Base-by-base conservation (phyloP, 1,139 yeast species). In the Yamadazyma blattariae region DNA sequence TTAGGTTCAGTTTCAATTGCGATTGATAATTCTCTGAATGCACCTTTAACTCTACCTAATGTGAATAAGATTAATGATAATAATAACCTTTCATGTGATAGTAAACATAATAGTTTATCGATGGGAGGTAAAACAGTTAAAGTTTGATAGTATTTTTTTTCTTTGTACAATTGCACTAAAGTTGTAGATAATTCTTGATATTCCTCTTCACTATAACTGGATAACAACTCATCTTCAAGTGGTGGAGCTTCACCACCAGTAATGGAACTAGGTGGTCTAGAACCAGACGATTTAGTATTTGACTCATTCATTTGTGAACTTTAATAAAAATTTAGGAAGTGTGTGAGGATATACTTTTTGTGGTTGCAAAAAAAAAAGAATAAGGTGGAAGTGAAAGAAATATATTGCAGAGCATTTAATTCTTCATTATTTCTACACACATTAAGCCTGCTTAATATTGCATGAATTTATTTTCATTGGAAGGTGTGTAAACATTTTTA, bases 21-120 rank as follows among this genome's bases (percentile, higher is more conserved):
- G 11, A 61, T 27, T 1, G 64, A 51, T 13, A 59, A 36, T 35
- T 59, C 59, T 21, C 67, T 38, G 13, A 60, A 41, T 0, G 57
- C 62, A 5, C 54, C 54, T 9, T 47, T 47, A 9, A 45, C 32
- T 18, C 68, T 38, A 1, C 67, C 65, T 8, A 61, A 30, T 11
- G 41, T 36, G 37, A 59, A 53, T 21, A 61, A 42, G 1, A 57
- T 44, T 10, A 56, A 38, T 2, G 57, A 51, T 14, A 58, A 29
- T 2, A 54, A 32, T n/a, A 50, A 31, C 11, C 49, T 25, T 10
- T 38, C 20, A 6, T 25, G 17, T 6, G 47, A 39, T 10, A 18
- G 27, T 8, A 24, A 15, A 11, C 14, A 13, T 2, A 26, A n/a
- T 7, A 46, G 25, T 5, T 43, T 33, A 11, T 37, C 40, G 10